Conservation (phyloP, 1,139 yeast genomes). For the Nematodospora anomalae region DNA sequence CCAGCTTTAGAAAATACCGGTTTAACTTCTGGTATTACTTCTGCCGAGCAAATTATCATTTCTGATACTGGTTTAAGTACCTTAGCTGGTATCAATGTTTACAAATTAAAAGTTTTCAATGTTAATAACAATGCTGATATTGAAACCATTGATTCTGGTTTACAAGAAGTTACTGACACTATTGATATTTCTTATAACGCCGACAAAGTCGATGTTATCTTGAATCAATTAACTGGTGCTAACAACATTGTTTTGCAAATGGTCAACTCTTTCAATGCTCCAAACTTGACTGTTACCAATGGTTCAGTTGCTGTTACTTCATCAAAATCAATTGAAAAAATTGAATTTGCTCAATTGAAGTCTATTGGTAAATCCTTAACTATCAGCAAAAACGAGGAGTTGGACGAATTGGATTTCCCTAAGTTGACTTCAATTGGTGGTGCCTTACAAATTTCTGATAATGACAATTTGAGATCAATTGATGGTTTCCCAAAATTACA, state of each 20-base stretch:
- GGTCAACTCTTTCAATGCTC: constrained; percentile 69
- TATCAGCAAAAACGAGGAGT: constrained; percentile 68
- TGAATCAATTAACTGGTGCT: constrained; percentile 75
- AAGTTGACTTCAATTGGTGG: constrained; percentile 75
- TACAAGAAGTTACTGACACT: constrained; percentile 70
- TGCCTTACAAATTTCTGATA: constrained; percentile 84
- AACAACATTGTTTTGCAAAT: constrained; percentile 83
- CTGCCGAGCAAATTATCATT: constrained; percentile 70
- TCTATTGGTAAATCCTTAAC: constrained; percentile 80
- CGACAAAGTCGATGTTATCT: constrained; percentile 63
- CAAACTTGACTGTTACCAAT: constrained; percentile 68
- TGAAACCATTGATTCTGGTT: constrained; percentile 65
- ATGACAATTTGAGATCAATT: constrained; percentile 64
- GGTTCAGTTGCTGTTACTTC: constrained; percentile 77
- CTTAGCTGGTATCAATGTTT: constrained; percentile 79
- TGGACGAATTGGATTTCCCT: constrained; percentile 70
- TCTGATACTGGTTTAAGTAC: constrained; percentile 84
- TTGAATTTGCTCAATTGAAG: constrained; percentile 57
- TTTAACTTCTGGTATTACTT: constrained; percentile 71
- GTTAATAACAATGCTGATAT: constrained; percentile 81
- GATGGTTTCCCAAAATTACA: constrained; percentile 72
- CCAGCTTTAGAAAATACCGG: constrained; percentile 76
- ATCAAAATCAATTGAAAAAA: constrained; percentile 58
- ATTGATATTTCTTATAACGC: constrained; percentile 86
- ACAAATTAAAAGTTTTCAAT: constrained; percentile 69